Evolutionary conservation across 2,329 filamentous ascomycete species (phyloP).

Genomic region (Canariomyces notabilis): DNA sequence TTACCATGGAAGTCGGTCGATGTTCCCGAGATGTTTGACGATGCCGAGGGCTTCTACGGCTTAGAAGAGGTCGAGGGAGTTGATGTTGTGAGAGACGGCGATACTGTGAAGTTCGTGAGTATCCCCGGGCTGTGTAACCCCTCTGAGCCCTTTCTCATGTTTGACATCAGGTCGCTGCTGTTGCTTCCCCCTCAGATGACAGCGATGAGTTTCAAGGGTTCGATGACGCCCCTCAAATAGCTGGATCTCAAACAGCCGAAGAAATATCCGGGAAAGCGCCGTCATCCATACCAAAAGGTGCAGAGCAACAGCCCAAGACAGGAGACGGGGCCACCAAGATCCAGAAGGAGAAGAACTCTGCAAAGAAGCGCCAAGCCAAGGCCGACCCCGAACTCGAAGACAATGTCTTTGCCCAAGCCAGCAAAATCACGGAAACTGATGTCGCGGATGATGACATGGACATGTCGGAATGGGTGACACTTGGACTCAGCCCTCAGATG

Average conservation of each 20-base stretch:
- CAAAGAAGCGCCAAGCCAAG: slow-evolving; percentile 29
- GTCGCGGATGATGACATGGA: slow-evolving; percentile 59
- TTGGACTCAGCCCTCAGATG: slow-evolving; percentile 68
- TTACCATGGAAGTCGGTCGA: slow-evolving; percentile 55
- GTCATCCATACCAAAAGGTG: not conserved
- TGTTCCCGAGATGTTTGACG: slow-evolving; percentile 73
- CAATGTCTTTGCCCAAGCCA: slow-evolving; percentile 53
- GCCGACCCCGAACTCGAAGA: slow-evolving; percentile 37
- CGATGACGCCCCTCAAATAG: slow-evolving; percentile 23
- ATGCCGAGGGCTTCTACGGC: slow-evolving; percentile 90
- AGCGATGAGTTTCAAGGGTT: slow-evolving; percentile 32
- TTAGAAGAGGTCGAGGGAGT: slow-evolving; percentile 90
- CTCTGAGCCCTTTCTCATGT: slow-evolving; percentile 15
- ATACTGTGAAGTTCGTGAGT: slow-evolving; percentile 53
- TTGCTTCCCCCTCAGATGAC: slow-evolving; percentile 18
- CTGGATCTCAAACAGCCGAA: not conserved
- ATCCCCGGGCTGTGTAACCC: not conserved
- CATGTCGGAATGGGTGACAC: slow-evolving; percentile 70
- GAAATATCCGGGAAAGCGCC: slow-evolving; percentile 7
- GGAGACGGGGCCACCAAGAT: slow-evolving; percentile 27
- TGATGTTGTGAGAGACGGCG: slow-evolving; percentile 67
- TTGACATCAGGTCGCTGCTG: slow-evolving; percentile 26
- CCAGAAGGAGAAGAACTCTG: slow-evolving; percentile 31
- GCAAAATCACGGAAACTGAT: slow-evolving; percentile 44
- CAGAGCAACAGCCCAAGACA: slow-evolving; percentile 28